A percentile compares a stretch with the other conserved stretches of the same genome.
phyloP scores from a whole-genome alignment of 2,329 filamentous ascomycete species.

The Trichoderma harzianum region DNA sequence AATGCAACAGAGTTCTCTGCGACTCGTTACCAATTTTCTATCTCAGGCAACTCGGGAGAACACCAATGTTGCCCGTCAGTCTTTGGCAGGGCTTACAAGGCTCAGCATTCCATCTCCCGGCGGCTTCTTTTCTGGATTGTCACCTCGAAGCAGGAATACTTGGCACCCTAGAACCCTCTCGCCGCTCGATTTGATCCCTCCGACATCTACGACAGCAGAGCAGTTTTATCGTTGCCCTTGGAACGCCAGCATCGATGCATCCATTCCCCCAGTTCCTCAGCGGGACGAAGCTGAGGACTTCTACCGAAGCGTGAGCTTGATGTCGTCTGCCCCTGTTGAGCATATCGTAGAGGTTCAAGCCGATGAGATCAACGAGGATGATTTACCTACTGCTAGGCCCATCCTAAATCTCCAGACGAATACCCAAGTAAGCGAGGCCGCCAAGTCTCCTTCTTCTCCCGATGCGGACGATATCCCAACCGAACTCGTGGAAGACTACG shows the following conservation, averaged over 20 bases:
- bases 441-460: conserved; percentile 39
- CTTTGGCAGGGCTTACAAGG: conserved; percentile 69
- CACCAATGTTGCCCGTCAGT: conserved; percentile 42
- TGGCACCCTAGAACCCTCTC: conserved; percentile 63
- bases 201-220: conserved; percentile 87
- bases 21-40: conserved; percentile 44
- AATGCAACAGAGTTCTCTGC: conserved; percentile 53
- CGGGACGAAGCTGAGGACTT: conserved; percentile 38
- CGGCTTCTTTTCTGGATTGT: conserved; percentile 85
- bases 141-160: conserved; percentile 70
- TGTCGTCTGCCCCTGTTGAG: conserved; percentile 54
- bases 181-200: conserved; percentile 55
- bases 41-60: conserved; percentile 23
- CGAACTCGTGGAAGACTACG: conserved; percentile 67
- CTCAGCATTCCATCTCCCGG: conserved; percentile 89
- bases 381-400: conserved; percentile 65
- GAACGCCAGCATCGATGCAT: conserved; percentile 48
- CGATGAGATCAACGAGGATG: conserved; percentile 50
- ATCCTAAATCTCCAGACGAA: conserved; percentile 32
- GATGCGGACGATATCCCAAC: conserved; percentile 56
- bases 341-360: conserved; percentile 59
- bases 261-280: conserved; percentile 35
- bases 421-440: conserved; percentile 31
- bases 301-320: conserved; percentile 36
- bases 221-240: conserved; percentile 87